Percentiles rank a stretch among this genome's conserved stretches.
Conservation (phyloP, 176 grass and related monocot species). For the Melocanna baccifera region DNA sequence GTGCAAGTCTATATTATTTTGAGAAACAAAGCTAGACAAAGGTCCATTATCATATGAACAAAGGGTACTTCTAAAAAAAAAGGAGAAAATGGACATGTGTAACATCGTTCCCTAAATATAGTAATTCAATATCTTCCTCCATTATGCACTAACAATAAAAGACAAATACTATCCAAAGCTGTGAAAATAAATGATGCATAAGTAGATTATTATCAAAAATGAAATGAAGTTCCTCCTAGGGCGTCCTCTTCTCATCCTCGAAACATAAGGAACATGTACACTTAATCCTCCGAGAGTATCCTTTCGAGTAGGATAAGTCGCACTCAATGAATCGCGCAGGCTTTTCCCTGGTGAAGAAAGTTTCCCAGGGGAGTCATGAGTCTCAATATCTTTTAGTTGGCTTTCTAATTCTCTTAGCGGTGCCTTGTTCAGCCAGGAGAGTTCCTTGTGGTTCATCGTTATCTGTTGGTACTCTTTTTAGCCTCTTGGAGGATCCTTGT, state of each 20-base stretch:
- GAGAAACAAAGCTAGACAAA: background rate
- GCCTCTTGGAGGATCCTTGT: constrained; percentile 51
- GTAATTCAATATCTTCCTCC: background rate
- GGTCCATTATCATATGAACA: background rate
- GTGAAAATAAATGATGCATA: constrained; percentile 7
- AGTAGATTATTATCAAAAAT: constrained; percentile 67
- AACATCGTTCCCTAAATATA: background rate
- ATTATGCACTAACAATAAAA: background rate
- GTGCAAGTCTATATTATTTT: constrained; percentile 15
- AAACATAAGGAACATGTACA: constrained; percentile 75
- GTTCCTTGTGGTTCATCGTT: constrained; percentile 41
- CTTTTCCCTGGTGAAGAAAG: constrained; percentile 47
- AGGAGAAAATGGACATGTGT: background rate
- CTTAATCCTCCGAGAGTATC: constrained; percentile 81
- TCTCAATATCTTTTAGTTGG: constrained; percentile 95
- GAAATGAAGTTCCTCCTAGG: constrained; percentile 72
- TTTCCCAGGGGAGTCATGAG: constrained; percentile 47
- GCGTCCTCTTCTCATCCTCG: constrained; percentile 77
- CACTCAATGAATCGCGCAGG: constrained; percentile 18
- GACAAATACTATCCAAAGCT: background rate
- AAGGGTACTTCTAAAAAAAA: background rate
- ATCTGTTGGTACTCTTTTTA: constrained; percentile 36
- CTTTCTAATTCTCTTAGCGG: constrained; percentile 76
- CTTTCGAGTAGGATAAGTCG: constrained; percentile 55
- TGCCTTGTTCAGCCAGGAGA: constrained; percentile 32